Evolutionary conservation across 192 early-diverging fungal genomes (phyloP).

Genomic region (Kickxella alabastrina): DNA sequence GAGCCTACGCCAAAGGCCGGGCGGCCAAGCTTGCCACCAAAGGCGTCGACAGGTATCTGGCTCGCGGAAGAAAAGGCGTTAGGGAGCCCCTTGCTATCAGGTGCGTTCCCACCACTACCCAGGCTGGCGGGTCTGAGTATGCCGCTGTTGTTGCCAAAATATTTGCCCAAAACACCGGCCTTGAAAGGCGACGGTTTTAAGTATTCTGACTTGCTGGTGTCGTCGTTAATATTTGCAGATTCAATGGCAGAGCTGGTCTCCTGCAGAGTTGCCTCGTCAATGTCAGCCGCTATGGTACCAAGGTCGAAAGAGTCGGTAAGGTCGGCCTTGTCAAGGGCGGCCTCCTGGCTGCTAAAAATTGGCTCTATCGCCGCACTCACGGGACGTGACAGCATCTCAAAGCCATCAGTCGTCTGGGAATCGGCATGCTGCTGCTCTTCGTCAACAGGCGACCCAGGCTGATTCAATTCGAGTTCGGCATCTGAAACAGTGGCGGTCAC

Average conservation of each 20-base stretch:
- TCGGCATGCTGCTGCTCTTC: background rate
- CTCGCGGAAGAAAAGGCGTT: constrained; percentile 25
- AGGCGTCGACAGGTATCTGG: constrained; percentile 5
- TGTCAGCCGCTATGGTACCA: background rate
- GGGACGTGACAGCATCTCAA: constrained; percentile 25
- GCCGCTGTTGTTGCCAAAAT: no score
- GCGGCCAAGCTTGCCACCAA: constrained; percentile 32
- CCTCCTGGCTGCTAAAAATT: constrained; percentile 3
- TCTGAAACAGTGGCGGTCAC: no score
- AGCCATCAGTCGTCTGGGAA: constrained; percentile 11
- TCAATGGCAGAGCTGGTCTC: background rate
- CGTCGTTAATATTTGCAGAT: no score
- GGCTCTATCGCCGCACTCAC: constrained; percentile 4
- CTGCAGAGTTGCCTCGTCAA: background rate
- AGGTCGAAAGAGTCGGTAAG: background rate
- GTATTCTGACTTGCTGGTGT: no score
- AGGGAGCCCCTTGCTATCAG: constrained; percentile 6
- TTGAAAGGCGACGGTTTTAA: no score
- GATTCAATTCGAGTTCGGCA: no score
- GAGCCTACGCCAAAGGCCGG: constrained; percentile 43
- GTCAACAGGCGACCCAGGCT: no score
- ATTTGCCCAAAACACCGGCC: no score
- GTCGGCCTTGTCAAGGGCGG: background rate
- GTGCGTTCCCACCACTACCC: background rate
- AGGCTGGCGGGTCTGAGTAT: constrained; percentile 1